phyloP scores from a whole-genome alignment of 225 moss, liverwort and hornwort species.

The Neckera pumila region DNA sequence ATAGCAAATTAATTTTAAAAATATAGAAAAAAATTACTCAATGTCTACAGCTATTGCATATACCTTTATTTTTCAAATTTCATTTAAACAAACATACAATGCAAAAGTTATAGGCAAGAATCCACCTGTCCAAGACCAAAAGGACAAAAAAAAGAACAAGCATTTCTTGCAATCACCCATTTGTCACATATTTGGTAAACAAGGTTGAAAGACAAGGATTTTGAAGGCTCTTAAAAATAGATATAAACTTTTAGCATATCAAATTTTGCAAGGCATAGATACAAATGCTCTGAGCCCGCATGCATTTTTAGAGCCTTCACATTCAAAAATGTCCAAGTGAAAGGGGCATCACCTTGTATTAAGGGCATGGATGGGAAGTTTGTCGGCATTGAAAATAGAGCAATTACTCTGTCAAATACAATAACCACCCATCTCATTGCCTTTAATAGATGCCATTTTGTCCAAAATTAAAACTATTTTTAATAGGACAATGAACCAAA shows the following conservation, averaged over 20 bases:
- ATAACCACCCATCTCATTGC: accelerated
- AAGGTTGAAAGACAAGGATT: background rate
- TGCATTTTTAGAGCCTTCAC: background rate
- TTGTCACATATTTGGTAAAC: background rate
- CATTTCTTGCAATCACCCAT: too few relatives aligned
- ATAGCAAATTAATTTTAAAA: too few relatives aligned
- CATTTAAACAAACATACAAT: too few relatives aligned
- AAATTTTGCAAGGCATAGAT: background rate
- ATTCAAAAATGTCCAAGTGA: accelerated
- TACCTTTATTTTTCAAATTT: too few relatives aligned
- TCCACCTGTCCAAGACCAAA: too few relatives aligned
- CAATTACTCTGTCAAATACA: background rate
- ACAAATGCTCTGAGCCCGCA: background rate
- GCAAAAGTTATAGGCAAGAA: too few relatives aligned
- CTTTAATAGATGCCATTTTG: background rate
- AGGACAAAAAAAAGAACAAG: too few relatives aligned
- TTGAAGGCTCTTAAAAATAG: background rate
- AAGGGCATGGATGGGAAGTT: background rate
- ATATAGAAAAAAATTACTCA: too few relatives aligned
- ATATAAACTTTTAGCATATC: background rate
- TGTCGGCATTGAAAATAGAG: background rate
- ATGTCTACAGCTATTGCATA: too few relatives aligned
- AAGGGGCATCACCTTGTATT: background rate
- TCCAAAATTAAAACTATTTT: background rate
- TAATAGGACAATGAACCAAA: background rate